Evolutionary conservation across 768 basidiomycete species (phyloP).

Genomic region (Saitozyma sp.): DNA sequence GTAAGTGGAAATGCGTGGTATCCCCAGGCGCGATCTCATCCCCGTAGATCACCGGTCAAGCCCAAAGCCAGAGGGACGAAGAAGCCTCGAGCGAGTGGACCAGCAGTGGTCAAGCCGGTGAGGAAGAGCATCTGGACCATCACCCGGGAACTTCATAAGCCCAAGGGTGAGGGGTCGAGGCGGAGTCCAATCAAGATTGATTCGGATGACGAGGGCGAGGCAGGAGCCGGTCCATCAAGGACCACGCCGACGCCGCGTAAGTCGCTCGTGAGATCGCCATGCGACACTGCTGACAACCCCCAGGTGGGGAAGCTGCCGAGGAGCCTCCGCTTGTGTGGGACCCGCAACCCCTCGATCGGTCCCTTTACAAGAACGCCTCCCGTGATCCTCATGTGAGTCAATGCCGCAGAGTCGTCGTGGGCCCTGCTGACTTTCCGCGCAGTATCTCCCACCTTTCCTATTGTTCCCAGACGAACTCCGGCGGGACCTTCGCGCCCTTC

Average conservation of each 20-base stretch:
- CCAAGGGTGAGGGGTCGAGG: slow-evolving; percentile 8
- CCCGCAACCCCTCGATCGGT: slow-evolving; percentile 19
- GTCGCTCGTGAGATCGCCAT: not conserved
- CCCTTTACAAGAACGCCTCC: slow-evolving; percentile 23
- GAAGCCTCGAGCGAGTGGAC: slow-evolving; percentile 11
- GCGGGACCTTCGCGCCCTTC: slow-evolving; percentile 13
- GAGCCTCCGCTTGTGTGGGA: not conserved
- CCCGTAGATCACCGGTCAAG: slow-evolving; percentile 2
- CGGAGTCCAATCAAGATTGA: slow-evolving; percentile 31
- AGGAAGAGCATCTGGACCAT: not conserved
- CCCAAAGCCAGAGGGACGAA: slow-evolving; percentile 2
- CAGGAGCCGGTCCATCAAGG: slow-evolving; percentile 15
- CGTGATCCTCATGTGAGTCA: slow-evolving; percentile 24
- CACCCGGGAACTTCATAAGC: not conserved
- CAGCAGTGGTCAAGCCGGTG: slow-evolving; percentile 1
- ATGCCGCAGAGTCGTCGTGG: not conserved
- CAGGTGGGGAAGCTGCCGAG: not conserved
- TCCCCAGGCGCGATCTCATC: not conserved
- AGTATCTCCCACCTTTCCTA: slow-evolving; percentile 41
- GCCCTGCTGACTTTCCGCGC: slow-evolving; percentile 3
- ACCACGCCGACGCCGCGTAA: slow-evolving; percentile 3
- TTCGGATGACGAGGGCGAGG: slow-evolving; percentile 24
- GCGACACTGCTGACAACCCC: not conserved
- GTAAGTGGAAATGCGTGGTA: slow-evolving; percentile 15
- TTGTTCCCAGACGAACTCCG: slow-evolving; percentile 27